phyloP scores from a whole-genome alignment of 768 basidiomycete species.

The Rhodocollybia butyracea region DNA sequence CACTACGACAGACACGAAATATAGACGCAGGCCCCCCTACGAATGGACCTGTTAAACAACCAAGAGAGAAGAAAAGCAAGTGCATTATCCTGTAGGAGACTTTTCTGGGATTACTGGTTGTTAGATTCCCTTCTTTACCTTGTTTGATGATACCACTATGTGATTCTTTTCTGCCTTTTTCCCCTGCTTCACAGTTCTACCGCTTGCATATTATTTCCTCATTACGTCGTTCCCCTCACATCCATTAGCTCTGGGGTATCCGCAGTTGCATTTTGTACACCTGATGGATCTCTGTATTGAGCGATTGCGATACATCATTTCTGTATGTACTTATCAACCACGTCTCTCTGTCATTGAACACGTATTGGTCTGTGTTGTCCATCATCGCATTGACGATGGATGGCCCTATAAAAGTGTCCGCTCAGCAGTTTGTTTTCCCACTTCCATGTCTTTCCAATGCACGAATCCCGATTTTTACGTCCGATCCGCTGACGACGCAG shows the following conservation, averaged over 20 bases:
- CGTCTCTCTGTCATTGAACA: constrained; percentile 12
- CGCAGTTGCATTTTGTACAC: constrained; percentile 1
- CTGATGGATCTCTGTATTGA: not conserved
- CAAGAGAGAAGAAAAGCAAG: constrained; percentile 40
- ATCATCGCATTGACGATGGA: not conserved
- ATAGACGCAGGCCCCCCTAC: constrained; percentile 43
- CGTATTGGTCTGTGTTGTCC: not conserved
- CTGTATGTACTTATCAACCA: constrained; percentile 8
- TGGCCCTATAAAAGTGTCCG: not conserved
- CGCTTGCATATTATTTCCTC: constrained; percentile 12
- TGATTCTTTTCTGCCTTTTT: constrained; percentile 27
- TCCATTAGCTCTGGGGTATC: not conserved
- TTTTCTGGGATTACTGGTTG: constrained; percentile 58
- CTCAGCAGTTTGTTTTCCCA: constrained; percentile 7
- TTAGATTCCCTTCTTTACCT: constrained; percentile 75
- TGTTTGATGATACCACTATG: constrained; percentile 80
- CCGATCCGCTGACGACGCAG: constrained; percentile 48
- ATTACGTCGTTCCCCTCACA: constrained; percentile 2
- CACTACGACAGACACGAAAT: constrained; percentile 69
- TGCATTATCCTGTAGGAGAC: constrained; percentile 81
- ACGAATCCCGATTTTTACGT: constrained; percentile 54
- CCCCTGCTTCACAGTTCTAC: constrained; percentile 27
- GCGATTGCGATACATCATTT: constrained; percentile 3
- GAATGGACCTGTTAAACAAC: constrained; percentile 38
- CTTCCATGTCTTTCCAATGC: constrained; percentile 35